Conservation (phyloP, 2,329 filamentous ascomycete genomes). For the Cladophialophora chaetospira region DNA sequence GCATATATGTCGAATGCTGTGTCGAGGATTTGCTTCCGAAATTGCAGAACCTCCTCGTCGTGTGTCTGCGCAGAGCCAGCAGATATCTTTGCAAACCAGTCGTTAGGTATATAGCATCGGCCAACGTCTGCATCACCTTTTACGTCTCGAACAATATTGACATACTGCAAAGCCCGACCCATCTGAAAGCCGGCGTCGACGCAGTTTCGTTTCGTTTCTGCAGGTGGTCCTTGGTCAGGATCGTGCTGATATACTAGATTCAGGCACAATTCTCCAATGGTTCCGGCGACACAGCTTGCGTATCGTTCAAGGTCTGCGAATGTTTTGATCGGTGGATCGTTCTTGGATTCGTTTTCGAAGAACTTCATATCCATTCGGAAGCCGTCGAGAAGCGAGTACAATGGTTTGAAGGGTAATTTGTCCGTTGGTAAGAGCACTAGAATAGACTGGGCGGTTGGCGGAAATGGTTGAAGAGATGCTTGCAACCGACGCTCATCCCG, state of each 20-base stretch:
- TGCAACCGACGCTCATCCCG: slow-evolving; percentile 33
- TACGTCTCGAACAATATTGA: slow-evolving; percentile 77
- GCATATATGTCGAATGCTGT: slow-evolving; percentile 64
- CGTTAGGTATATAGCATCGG: slow-evolving; percentile 68
- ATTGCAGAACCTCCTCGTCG: slow-evolving; percentile 30
- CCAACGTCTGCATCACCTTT: slow-evolving; percentile 64
- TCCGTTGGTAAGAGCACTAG: slow-evolving; percentile 61
- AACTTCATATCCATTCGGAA: slow-evolving; percentile 71
- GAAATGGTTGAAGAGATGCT: slow-evolving; percentile 50
- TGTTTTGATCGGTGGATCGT: slow-evolving; percentile 58
- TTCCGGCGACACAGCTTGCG: slow-evolving; percentile 69
- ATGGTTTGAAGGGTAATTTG: slow-evolving; percentile 59
- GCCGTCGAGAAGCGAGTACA: slow-evolving; percentile 66
- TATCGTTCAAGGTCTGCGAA: slow-evolving; percentile 65
- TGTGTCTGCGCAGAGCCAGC: slow-evolving; percentile 42
- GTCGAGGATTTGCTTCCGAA: slow-evolving; percentile 59
- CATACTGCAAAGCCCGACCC: slow-evolving; percentile 74
- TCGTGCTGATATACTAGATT: slow-evolving; percentile 65
- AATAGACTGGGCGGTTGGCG: slow-evolving; percentile 54
- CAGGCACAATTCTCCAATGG: slow-evolving; percentile 69
- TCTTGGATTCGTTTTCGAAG: slow-evolving; percentile 28
- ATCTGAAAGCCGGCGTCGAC: slow-evolving; percentile 63
- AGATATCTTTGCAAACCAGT: slow-evolving; percentile 64
- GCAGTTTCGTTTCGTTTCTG: slow-evolving; percentile 44
- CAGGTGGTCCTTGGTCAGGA: slow-evolving; percentile 32